phyloP scores from a whole-genome alignment of 352 stramenopile genomes.

The Detonula confervacea region DNA sequence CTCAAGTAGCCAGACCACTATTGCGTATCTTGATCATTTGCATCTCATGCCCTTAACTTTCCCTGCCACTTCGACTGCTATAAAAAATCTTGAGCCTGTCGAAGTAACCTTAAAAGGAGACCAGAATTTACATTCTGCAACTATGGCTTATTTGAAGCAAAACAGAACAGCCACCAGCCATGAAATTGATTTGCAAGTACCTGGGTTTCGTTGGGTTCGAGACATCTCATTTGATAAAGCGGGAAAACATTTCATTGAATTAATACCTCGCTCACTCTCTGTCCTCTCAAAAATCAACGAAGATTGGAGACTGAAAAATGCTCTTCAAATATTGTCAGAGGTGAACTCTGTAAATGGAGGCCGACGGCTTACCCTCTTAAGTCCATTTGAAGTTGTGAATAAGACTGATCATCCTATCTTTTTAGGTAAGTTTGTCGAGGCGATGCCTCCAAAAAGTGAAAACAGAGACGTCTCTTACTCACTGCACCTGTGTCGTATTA shows the following conservation, averaged over 20 bases:
- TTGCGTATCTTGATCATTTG: constrained; percentile 84
- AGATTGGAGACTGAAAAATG: constrained; percentile 86
- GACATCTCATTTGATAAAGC: constrained; percentile 82
- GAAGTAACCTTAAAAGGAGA: constrained; percentile 87
- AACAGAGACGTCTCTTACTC: background rate
- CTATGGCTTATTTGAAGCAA: constrained; percentile 31
- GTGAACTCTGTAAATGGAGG: constrained; percentile 86
- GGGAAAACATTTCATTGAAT: constrained; percentile 77
- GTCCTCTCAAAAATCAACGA: constrained; percentile 67
- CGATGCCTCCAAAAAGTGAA: background rate
- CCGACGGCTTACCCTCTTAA: constrained; percentile 77
- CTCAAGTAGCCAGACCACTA: constrained; percentile 47
- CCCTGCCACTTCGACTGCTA: constrained; percentile 83
- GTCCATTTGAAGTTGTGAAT: constrained; percentile 84
- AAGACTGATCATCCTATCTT: constrained; percentile 84
- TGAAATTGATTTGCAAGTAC: constrained; percentile 84
- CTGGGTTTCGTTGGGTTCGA: constrained; percentile 83
- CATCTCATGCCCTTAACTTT: constrained; percentile 83
- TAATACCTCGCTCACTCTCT: constrained; percentile 71
- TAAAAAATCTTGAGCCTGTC: constrained; percentile 84
- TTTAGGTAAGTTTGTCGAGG: constrained; percentile 43
- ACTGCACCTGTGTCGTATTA: constrained; percentile 10
- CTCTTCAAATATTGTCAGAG: constrained; percentile 86
- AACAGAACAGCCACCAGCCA: constrained; percentile 57
- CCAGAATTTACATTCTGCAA: no score